These are phyloP conservation scores for Cylindricascospora bacillispora DNA, from an alignment of 1,139 yeast genomes.

Conservation along the genomic window DNA sequence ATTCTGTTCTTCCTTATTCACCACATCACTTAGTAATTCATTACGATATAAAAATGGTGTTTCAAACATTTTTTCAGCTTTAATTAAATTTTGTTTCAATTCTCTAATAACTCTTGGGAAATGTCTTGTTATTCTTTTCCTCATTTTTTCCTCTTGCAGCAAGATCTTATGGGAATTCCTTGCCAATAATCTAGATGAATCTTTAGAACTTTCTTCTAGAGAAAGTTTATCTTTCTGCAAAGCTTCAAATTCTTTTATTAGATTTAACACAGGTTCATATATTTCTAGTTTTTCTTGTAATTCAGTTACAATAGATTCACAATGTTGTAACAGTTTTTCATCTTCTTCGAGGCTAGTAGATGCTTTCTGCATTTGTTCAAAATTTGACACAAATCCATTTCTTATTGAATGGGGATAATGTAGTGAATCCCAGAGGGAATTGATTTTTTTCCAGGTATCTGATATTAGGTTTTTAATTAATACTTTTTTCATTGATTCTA, in stretches of 20 bases:
- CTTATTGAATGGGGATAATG: slow-evolving; percentile 41
- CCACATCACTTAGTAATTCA: slow-evolving; percentile 34
- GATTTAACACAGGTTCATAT: slow-evolving; percentile 41
- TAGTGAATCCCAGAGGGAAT: slow-evolving; percentile 48
- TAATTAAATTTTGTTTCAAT: slow-evolving; percentile 35
- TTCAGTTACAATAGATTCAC: slow-evolving; percentile 47
- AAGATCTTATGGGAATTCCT: slow-evolving; percentile 71
- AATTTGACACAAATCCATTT: slow-evolving; percentile 26
- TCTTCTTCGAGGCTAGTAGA: slow-evolving; percentile 39
- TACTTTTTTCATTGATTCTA: slow-evolving; percentile 47
- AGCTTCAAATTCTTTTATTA: slow-evolving; percentile 42
- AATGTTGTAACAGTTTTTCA: slow-evolving; percentile 34
- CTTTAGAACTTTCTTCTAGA: slow-evolving; percentile 59
- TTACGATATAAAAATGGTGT: slow-evolving; percentile 36
- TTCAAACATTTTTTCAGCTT: slow-evolving; percentile 33
- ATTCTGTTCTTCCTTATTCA: slow-evolving; percentile 34
- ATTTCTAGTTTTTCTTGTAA: slow-evolving; percentile 40
- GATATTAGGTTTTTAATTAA: slow-evolving; percentile 55
- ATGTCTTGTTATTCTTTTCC: slow-evolving; percentile 52
- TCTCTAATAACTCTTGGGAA: slow-evolving; percentile 51
- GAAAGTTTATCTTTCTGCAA: slow-evolving; percentile 49
- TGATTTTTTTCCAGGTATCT: slow-evolving; percentile 47
- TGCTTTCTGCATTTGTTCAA: slow-evolving; percentile 15
- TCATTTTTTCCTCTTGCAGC: slow-evolving; percentile 63
- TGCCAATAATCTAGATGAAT: slow-evolving; percentile 65